Percentiles rank a stretch among this genome's conserved stretches.
Evolutionary conservation across 1,284 basidiomycete genomes (phyloP).

Genomic region (Trichosporon ovoides): DNA sequence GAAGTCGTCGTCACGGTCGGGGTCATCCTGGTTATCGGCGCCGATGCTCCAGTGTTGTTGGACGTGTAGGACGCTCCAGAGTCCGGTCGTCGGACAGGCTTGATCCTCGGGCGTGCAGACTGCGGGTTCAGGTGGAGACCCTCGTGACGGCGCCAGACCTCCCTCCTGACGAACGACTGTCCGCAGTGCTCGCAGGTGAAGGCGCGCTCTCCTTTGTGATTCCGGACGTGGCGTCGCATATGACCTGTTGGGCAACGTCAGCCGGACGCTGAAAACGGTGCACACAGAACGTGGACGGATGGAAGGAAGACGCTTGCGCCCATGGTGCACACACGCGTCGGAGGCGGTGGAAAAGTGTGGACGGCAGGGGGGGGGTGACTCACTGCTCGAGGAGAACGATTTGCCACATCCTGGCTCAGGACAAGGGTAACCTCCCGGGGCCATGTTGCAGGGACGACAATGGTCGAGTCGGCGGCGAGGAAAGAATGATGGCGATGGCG

Average conservation of each 20-base stretch:
- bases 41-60: background rate
- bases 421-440: slow-evolving; percentile 3
- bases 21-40: background rate
- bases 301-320: background rate
- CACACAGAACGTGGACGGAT: no score
- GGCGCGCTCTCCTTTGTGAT: slow-evolving; percentile 10
- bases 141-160: slow-evolving; percentile 16
- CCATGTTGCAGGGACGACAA: background rate
- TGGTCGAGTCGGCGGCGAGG: background rate
- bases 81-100: slow-evolving; percentile 9
- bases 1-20: slow-evolving; percentile 1
- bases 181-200: slow-evolving; percentile 15
- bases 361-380: background rate
- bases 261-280: background rate
- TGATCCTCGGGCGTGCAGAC: slow-evolving; percentile 13
- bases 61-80: background rate
- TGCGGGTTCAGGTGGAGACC: slow-evolving; percentile 15
- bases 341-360: background rate
- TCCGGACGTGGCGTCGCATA: slow-evolving; percentile 14
- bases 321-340: background rate
- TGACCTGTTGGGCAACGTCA: slow-evolving; percentile 12
- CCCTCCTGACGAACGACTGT: slow-evolving; percentile 12
- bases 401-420: slow-evolving; percentile 6
- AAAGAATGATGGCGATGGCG: background rate
- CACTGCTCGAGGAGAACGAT: slow-evolving; percentile 4